These are phyloP conservation scores for Solanum raphanifolium DNA, from an alignment of 257 asterid genomes.

Conservation along the genomic window DNA sequence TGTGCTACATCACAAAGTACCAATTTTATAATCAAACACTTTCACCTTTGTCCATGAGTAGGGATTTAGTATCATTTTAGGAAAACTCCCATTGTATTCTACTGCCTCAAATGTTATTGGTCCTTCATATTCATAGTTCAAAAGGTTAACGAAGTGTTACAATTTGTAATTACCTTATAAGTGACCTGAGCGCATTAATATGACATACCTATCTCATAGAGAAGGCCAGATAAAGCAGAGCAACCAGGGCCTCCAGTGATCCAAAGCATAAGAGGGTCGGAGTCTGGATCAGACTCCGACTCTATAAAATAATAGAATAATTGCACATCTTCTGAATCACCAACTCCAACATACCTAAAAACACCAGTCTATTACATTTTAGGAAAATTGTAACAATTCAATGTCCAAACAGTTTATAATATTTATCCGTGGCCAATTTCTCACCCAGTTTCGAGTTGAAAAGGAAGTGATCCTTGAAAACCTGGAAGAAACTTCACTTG, in stretches of 20 bases:
- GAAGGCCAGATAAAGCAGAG: constrained; percentile 10
- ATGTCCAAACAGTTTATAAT: background rate
- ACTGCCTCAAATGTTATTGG: background rate
- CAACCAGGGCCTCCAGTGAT: constrained; percentile 26
- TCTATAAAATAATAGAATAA: constrained; percentile 16
- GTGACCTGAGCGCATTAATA: too few species aligned
- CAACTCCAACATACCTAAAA: constrained; percentile 23
- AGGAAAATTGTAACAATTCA: background rate
- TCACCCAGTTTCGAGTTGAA: constrained; percentile 22
- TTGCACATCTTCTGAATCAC: constrained; percentile 16
- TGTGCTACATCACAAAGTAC: background rate
- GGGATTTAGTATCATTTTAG: background rate
- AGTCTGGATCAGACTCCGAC: constrained; percentile 13
- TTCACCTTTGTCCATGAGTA: constrained; percentile 8
- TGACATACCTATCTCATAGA: constrained; percentile 12
- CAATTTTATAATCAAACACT: background rate
- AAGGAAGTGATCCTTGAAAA: constrained; percentile 17
- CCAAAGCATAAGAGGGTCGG: constrained; percentile 21
- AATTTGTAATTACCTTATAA: too few species aligned
- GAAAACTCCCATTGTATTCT: constrained; percentile 7
- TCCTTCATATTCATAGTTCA: too few species aligned
- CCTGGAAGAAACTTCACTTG: constrained; percentile 17
- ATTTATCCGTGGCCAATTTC: background rate
- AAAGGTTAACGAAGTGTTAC: too few species aligned
- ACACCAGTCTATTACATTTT: background rate